Percentiles rank a stretch among this genome's conserved stretches.
Conservation (phyloP, 2,329 filamentous ascomycete species). For the Samsoniella hepiali region DNA sequence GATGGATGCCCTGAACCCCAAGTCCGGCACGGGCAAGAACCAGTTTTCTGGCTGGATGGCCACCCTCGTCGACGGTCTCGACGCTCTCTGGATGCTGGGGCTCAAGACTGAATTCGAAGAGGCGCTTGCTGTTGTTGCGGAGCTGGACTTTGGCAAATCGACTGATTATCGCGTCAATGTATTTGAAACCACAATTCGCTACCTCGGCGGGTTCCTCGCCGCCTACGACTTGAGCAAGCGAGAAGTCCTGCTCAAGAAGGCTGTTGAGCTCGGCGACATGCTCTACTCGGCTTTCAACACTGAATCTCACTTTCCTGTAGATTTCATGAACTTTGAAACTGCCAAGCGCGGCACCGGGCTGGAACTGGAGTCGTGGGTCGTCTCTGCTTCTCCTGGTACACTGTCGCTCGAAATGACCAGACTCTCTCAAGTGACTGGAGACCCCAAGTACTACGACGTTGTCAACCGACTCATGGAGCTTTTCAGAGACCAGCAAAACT, state of each 20-base stretch:
- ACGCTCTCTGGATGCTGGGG: conserved; percentile 72
- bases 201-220: conserved; percentile 66
- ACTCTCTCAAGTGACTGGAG: conserved; percentile 68
- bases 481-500: conserved; percentile 61
- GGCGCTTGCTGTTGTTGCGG: conserved; percentile 55
- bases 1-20: conserved; percentile 59
- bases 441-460: conserved; percentile 72
- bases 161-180: conserved; percentile 52
- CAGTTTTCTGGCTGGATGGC: conserved; percentile 66
- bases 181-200: conserved; percentile 70
- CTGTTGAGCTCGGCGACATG: conserved; percentile 60
- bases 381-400: conserved; percentile 55
- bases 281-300: conserved; percentile 67
- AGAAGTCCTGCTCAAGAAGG: conserved; percentile 57
- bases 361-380: conserved; percentile 35
- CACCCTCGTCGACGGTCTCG: conserved; percentile 64
- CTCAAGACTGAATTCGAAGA: conserved; percentile 62
- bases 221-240: conserved; percentile 64
- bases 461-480: conserved; percentile 65
- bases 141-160: conserved; percentile 60
- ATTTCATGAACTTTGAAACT: conserved; percentile 43
- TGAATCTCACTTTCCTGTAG: conserved; percentile 61
- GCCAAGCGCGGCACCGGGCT: conserved; percentile 37
- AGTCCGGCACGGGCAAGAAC: conserved; percentile 50
- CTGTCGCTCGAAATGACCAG: conserved; percentile 71